A percentile compares a stretch with the other conserved stretches of the same genome.
phyloP scores from a whole-genome alignment of 2,329 filamentous ascomycete species.

The Fonsecaea erecta region DNA sequence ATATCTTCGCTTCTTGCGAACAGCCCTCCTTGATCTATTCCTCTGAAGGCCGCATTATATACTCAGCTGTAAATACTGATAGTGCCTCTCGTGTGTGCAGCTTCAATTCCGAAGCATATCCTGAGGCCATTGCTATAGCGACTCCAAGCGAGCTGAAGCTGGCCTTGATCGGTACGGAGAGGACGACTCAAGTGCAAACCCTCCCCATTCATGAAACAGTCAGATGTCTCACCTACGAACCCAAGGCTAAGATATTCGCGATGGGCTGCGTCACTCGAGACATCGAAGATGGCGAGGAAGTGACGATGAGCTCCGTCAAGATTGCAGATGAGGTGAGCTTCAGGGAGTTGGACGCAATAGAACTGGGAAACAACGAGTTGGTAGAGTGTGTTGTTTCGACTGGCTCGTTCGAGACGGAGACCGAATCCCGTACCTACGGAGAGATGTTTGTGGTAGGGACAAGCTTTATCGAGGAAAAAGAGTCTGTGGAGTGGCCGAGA shows the following conservation, averaged over 20 bases:
- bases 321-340: slow-evolving; percentile 92
- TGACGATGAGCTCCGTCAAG: slow-evolving; percentile 78
- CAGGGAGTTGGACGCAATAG: slow-evolving; percentile 72
- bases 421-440: slow-evolving; percentile 62
- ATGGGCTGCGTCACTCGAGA: slow-evolving; percentile 82
- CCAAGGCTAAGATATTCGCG: slow-evolving; percentile 77
- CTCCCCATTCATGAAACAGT: slow-evolving; percentile 81
- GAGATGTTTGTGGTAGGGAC: slow-evolving; percentile 88
- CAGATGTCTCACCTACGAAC: slow-evolving; percentile 82
- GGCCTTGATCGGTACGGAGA: slow-evolving; percentile 77
- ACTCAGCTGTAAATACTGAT: slow-evolving; percentile 90
- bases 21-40: slow-evolving; percentile 93
- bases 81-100: slow-evolving; percentile 79
- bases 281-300: slow-evolving; percentile 71
- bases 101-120: slow-evolving; percentile 81
- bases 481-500: slow-evolving; percentile 57
- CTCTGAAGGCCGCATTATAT: slow-evolving; percentile 83
- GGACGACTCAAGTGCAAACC: slow-evolving; percentile 85
- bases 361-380: slow-evolving; percentile 71
- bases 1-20: slow-evolving; percentile 91
- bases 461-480: slow-evolving; percentile 68
- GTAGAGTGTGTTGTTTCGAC: slow-evolving; percentile 83
- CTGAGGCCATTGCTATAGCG: slow-evolving; percentile 78
- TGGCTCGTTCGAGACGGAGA: slow-evolving; percentile 58
- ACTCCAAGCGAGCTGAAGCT: slow-evolving; percentile 77